Base-by-base conservation (phyloP, 106 monocot species). In the Dendrobium catenatum region DNA sequence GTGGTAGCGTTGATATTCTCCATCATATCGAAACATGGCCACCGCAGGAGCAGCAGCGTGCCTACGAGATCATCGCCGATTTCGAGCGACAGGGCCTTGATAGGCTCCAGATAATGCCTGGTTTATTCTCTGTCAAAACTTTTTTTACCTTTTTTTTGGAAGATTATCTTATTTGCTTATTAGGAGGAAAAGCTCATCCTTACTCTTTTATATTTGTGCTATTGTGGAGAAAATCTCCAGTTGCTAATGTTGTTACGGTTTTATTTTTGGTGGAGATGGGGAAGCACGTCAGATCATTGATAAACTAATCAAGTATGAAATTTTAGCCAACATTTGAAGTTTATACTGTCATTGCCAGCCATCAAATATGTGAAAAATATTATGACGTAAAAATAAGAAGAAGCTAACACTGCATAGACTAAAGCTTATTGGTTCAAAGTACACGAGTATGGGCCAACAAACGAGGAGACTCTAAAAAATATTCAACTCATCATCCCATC, bases 91-190 rank as follows among this genome's bases (percentile, higher is more conserved):
- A 93, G 42, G 98, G 89, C 20, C 85, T 98, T 58, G 93, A 98
- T 74, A 84, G 88, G 44, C 94, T 98, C 80, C 86, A 95, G 82
- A 98, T 98, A 86, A 98, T 98, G 98, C 98, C 98, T 7, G 98
- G 98, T 98, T 42, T 77, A 61, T 67, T 58, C n/a, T 81, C 20
- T 0, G 42, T 6, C 9, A 43, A 7, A 19, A 13, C 29, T 46
- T 46, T 6, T n/a, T 56, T 33, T 42, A 29, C 4, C 15, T 22
- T 47, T 31, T 55, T 41, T 74, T 42, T 55, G 41, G 41, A 70
- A 64, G 49, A 27, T 42, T 19, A 26, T 51, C 5, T 56, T 59
- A 15, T 56, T 58, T 56, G 19, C 64, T 31, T 80, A 8, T 5
- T 40, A 70, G 16, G 70, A 70, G 70, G 13, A 37, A 70, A 13